Percentiles rank a stretch among this genome's conserved stretches.
Conservation (phyloP, 2,329 filamentous ascomycete genomes). For the Verticillium tricorpus region DNA sequence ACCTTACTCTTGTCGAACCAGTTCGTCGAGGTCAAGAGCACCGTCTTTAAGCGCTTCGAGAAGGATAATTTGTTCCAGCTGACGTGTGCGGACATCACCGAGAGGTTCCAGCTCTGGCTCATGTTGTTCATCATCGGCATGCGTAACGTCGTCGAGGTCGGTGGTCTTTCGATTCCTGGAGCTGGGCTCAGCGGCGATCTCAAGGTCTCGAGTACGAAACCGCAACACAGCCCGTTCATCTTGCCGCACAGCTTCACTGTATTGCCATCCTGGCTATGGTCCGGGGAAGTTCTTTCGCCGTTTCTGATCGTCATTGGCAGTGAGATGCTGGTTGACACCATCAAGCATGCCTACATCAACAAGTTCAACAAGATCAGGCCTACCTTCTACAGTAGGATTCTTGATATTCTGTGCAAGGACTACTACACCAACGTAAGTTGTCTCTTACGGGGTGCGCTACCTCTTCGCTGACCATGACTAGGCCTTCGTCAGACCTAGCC, state of each 20-base stretch:
- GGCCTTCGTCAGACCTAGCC: conserved; percentile 86
- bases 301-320: conserved; percentile 93
- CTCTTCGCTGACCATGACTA: conserved; percentile 22
- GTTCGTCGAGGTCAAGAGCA: conserved; percentile 97
- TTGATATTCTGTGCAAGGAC: conserved; percentile 93
- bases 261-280: conserved; percentile 71
- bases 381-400: conserved; percentile 78
- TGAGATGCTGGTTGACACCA: conserved; percentile 93
- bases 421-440: conserved; percentile 83
- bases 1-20: conserved; percentile 94
- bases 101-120: conserved; percentile 95
- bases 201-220: conserved; percentile 50
- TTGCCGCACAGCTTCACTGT: conserved; percentile 88
- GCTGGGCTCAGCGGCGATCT: conserved; percentile 44
- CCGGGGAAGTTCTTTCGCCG: conserved; percentile 83
- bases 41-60: conserved; percentile 97
- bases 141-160: conserved; percentile 93
- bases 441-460: too few species aligned
- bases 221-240: conserved; percentile 66
- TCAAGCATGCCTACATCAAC: conserved; percentile 96
- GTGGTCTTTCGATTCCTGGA: conserved; percentile 66
- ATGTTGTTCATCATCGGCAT: conserved; percentile 96
- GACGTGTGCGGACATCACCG: conserved; percentile 93
- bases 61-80: conserved; percentile 97
- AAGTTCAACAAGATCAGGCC: conserved; percentile 99